Base-by-base conservation (phyloP, 2,329 filamentous ascomycete genomes). In the Dactylellina parvicollis region DNA sequence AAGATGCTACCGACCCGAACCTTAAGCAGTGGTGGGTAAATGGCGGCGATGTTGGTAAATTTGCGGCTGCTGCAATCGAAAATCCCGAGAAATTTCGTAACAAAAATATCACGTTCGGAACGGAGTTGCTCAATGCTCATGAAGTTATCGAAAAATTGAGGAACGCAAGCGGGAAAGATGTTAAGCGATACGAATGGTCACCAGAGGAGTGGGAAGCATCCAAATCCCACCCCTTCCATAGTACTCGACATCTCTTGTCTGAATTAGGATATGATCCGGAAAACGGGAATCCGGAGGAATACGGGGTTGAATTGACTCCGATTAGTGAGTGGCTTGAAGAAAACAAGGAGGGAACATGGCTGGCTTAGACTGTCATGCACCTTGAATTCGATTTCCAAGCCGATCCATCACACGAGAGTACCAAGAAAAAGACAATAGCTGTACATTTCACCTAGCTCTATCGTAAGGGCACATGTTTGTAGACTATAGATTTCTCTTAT, bases 191-290 rank as follows among this genome's bases (percentile, higher is more conserved):
- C 34, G 49, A 72, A 10, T 72, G 67, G 67, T 46, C 67, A 22
- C 59, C 42, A 20, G 67, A 72, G 8, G 67, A 72, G 20, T 72
- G 52, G 50, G 67, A 72, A 22, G 67, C 42, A 44, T 65, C 67
- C 0, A 72, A 72, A 24, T 46, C 42, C 4, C 50, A 72, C 10
- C 32, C 46, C 4, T 36, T 72, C n/a, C 67, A 59, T 7, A 42
- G 67, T 10, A 20, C 47, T n/a, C 44, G 55, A 30, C 67, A 57
- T 16, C 10, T 16, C 2, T 34, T 72, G 5, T 12, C 32, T 1
- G 52, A 65, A 18, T 46, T 59, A 10, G 67, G 67, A 38, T 52
- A 57, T 34, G 67, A 72, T 30, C 67, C 67, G 24, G 60, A 65
- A 12, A 52, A 36, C 16, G 67, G 67, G 10, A 60, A 59, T 9